phyloP scores from a whole-genome alignment of 2,329 filamentous ascomycete species.

The Colletotrichum tropicale region DNA sequence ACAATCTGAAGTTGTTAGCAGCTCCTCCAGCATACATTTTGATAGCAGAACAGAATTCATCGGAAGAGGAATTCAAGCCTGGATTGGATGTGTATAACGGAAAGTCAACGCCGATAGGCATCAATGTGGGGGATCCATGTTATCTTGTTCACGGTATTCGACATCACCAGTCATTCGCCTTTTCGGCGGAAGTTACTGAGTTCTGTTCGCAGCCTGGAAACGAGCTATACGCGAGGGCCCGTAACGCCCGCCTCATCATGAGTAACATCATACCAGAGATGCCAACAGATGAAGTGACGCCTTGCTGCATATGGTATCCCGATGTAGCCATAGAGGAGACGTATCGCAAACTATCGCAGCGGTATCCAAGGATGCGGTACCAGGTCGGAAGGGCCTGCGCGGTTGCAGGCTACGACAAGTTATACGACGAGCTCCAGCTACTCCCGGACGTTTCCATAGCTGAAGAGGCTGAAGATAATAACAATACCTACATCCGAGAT shows the following conservation, averaged over 20 bases:
- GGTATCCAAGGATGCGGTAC: conserved; percentile 38
- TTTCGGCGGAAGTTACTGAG: fast-evolving
- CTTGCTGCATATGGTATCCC: conserved; percentile 47
- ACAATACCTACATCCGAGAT: conserved; percentile 27
- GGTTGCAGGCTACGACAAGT: conserved; percentile 35
- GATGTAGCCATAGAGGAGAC: conserved; percentile 38
- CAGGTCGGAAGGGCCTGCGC: conserved; percentile 43
- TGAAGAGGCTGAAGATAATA: conserved; percentile 38
- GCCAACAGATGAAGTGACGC: conserved; percentile 23
- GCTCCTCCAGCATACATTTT: too few species aligned
- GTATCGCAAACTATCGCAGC: conserved; percentile 32
- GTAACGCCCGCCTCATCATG: conserved; percentile 27
- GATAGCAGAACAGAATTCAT: too few species aligned
- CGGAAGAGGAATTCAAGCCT: too few species aligned
- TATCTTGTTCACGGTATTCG: neutral
- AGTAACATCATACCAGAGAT: conserved; percentile 32
- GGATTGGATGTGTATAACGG: too few species aligned
- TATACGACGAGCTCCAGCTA: conserved; percentile 38
- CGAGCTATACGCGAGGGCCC: neutral
- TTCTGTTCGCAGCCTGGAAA: fast-evolving
- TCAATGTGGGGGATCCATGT: too few species aligned
- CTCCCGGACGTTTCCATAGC: conserved; percentile 39
- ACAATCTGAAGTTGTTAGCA: too few species aligned
- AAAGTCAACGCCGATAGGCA: too few species aligned
- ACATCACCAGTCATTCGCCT: neutral